Evolutionary conservation across 805 yeast genomes (phyloP).

Genomic region (Metschnikowia rubicola): DNA sequence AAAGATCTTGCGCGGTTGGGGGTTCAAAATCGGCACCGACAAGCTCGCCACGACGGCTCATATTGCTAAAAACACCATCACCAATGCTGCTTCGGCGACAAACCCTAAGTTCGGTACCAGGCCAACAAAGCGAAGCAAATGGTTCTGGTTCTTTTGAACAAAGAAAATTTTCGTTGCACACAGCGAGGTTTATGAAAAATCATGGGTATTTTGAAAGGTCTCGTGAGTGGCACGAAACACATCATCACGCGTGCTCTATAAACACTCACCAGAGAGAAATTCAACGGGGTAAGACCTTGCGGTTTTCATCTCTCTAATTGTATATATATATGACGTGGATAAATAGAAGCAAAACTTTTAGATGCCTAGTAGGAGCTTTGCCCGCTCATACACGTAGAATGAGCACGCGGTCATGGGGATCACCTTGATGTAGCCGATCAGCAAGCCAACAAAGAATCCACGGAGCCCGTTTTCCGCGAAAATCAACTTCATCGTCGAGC

Average conservation of each 20-base stretch:
- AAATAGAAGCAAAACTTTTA: slow-evolving; percentile 15
- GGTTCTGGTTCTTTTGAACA: slow-evolving; percentile 57
- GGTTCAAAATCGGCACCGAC: slow-evolving; percentile 68
- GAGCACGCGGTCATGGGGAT: slow-evolving; percentile 97
- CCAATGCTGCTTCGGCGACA: slow-evolving; percentile 42
- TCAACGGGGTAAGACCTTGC: no score
- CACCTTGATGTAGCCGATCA: slow-evolving; percentile 92
- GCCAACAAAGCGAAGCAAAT: slow-evolving; percentile 49
- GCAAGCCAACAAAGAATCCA: slow-evolving; percentile 92
- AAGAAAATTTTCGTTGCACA: not conserved
- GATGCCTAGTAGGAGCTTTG: slow-evolving; percentile 68
- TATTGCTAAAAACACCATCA: slow-evolving; percentile 12
- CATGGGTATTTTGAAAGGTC: no score
- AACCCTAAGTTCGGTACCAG: slow-evolving; percentile 51
- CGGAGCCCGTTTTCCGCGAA: slow-evolving; percentile 71
- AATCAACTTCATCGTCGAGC: slow-evolving; percentile 55
- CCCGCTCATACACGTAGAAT: slow-evolving; percentile 87
- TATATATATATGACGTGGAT: not conserved
- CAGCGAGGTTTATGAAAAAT: no score
- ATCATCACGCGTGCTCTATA: no score
- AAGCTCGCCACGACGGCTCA: slow-evolving; percentile 40
- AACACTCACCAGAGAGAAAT: no score
- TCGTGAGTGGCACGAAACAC: no score
- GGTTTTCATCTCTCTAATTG: not conserved
- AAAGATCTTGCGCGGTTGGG: slow-evolving; percentile 62